Evolutionary conservation across 1,284 basidiomycete species (phyloP), one percentile per base, ranked within the genome.

Genomic region (Meira miltonrushii): DNA sequence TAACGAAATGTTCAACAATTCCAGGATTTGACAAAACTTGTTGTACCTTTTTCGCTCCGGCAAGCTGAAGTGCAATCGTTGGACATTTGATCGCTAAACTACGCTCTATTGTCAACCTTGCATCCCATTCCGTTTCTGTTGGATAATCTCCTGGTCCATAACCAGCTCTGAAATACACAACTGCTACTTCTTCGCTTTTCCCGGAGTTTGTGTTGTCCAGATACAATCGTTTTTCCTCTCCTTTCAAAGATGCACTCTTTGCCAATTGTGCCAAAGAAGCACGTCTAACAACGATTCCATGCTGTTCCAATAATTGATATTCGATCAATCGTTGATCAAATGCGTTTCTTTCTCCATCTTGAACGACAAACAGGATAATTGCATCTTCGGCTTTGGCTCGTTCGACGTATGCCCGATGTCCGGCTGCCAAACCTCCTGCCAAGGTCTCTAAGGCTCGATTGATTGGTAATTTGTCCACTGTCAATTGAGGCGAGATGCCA

Each of bases 11-110:
- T 68, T 91, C 89, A 21, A 94, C 82, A 10, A 90, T 80, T 0
- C 86, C 86, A 0, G 85, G 85, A 39, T 86, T 84, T 1, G 88
- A 85, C 13, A 98, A 83, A 0, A 89, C 89, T 74, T 97, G 87
- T 79, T 97, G 95, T 0, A 98, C 86, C 78, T 96, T 96, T 81
- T 98, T 98, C 1, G 89, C 88, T 0, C 94, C 95, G 0, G 92
- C 91, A 2, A 98, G 85, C 73, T 98, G 95, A 3, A 97, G 83
- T 1, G 89, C 87, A 66, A 97, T 85, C 1, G 86, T 86, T 0
- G 94, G 94, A 72, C 93, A 98, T 71, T 97, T 95, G 82, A 95
- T 92, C 0, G 95, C 91, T 39, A 79, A 80, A 13, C 87, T 88
- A 28, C 85, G 81, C 75, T 96, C 92, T 23, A 97, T 82, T 13